Evolutionary conservation across 768 basidiomycete species (phyloP), one percentile per base, ranked within the genome.

Genomic region (Neoboletus magnificus): DNA sequence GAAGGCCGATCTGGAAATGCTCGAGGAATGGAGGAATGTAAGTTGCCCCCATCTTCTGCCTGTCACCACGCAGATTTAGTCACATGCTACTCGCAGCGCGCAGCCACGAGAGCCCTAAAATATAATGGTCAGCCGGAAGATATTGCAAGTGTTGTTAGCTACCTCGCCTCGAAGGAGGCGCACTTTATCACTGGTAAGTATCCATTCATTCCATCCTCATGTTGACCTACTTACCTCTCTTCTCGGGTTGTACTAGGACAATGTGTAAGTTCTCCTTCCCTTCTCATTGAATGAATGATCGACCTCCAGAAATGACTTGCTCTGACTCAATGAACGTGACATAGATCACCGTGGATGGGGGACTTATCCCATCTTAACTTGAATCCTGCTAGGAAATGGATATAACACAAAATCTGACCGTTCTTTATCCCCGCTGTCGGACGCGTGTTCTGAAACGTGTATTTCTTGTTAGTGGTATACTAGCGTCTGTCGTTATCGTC

Each of bases 101-200:
- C 25, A 8, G 48, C 29, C 5, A n/a, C 22, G 12, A 33, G 18
- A 45, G 32, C 64, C 7, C 32, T 66, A 13, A 62, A 62, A 44
- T 57, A 67, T n/a, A 6, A 27, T n/a, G 25, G 16, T 11, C 25
- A 18, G 10, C 16, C 25, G 8, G 41, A 42, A 3, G 41, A 23
- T 42, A 20, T 42, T 6, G 22, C 41, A 9, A 23, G 41, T 25
- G 5, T 41, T 25, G 42, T 43, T 22, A 43, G 23, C 16, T 43
- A 43, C 23, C 42, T 43, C 23, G 23, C 15, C 20, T 25, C 42
- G 16, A 23, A 43, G 42, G 42, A 43, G 27, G 42, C 22, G 5
- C 25, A 27, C 25, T 72, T 71, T 52, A 65, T 76, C 11, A 76
- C 73, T 0, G 75, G 74, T 59, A 55, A 57, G 61, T 16, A 10